Conservation (phyloP, 2,329 filamentous ascomycete genomes). For the Capronia epimyces region DNA sequence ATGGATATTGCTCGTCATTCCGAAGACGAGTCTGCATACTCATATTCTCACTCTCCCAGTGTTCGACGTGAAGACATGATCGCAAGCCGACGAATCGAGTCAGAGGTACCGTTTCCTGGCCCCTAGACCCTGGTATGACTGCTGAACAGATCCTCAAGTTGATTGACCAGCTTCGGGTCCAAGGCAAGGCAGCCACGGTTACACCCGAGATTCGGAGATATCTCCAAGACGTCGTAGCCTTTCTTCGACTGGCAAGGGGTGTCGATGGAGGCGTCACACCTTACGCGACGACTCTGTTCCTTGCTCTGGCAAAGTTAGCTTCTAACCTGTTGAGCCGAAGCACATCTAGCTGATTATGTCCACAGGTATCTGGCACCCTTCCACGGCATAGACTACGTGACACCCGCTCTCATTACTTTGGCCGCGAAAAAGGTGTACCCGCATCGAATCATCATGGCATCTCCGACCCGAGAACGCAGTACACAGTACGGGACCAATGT, state of each 20-base stretch:
- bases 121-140: not conserved
- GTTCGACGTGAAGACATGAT: conserved; percentile 2
- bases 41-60: conserved; percentile 12
- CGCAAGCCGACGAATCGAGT: conserved; percentile 25
- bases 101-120: conserved; percentile 21
- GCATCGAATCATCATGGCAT: conserved; percentile 70
- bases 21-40: conserved; percentile 15
- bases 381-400: conserved; percentile 73
- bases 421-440: conserved; percentile 82
- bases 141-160: conserved; percentile 6
- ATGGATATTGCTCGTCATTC: conserved; percentile 32
- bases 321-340: not conserved
- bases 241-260: conserved; percentile 80
- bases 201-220: conserved; percentile 77
- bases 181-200: conserved; percentile 55
- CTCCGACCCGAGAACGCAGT: conserved; percentile 70
- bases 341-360: not conserved
- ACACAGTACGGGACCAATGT: conserved; percentile 87
- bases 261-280: conserved; percentile 74
- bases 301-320: conserved; percentile 56
- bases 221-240: conserved; percentile 79
- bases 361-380: conserved; percentile 65
- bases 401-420: conserved; percentile 74
- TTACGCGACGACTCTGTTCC: conserved; percentile 70
- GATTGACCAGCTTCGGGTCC: conserved; percentile 56